Conservation (phyloP, 1,284 basidiomycete genomes). For the Ceratobasidium sp. region DNA sequence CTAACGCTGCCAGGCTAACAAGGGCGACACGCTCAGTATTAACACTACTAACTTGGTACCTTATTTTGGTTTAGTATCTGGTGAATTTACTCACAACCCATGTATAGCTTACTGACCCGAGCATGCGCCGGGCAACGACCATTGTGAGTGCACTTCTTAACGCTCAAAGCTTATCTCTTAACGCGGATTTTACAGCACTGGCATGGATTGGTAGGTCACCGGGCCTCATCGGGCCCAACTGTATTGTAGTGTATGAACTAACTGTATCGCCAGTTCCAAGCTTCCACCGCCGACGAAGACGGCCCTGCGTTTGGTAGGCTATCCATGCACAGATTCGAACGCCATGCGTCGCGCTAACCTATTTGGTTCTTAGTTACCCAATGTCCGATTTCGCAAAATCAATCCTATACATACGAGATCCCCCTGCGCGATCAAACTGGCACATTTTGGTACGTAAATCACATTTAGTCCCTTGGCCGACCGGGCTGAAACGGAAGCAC, state of each 20-base stretch:
- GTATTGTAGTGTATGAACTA: too few species aligned
- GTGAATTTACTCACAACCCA: neutral
- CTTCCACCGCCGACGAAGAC: constrained; percentile 23
- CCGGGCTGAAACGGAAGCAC: neutral
- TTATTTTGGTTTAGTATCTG: neutral
- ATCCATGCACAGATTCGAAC: neutral
- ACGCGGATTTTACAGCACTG: constrained; percentile 11
- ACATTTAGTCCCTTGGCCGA: neutral
- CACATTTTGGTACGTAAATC: constrained; percentile 34
- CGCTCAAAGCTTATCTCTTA: neutral
- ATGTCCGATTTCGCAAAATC: constrained; percentile 33
- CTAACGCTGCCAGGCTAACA: constrained; percentile 29
- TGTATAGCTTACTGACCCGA: constrained; percentile 11
- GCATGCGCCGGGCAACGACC: constrained; percentile 37
- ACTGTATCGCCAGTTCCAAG: constrained; percentile 38
- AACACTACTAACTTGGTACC: constrained; percentile 29
- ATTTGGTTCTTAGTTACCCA: constrained; percentile 20
- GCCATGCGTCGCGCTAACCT: neutral
- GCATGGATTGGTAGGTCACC: constrained; percentile 34
- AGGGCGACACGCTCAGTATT: constrained; percentile 27
- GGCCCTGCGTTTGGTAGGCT: constrained; percentile 36
- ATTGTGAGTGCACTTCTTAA: constrained; percentile 1
- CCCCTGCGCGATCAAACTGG: constrained; percentile 35
- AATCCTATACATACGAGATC: constrained; percentile 38
- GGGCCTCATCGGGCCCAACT: neutral